phyloP scores from a whole-genome alignment of 2,329 filamentous ascomycete genomes.

The Epichloe glyceriae region DNA sequence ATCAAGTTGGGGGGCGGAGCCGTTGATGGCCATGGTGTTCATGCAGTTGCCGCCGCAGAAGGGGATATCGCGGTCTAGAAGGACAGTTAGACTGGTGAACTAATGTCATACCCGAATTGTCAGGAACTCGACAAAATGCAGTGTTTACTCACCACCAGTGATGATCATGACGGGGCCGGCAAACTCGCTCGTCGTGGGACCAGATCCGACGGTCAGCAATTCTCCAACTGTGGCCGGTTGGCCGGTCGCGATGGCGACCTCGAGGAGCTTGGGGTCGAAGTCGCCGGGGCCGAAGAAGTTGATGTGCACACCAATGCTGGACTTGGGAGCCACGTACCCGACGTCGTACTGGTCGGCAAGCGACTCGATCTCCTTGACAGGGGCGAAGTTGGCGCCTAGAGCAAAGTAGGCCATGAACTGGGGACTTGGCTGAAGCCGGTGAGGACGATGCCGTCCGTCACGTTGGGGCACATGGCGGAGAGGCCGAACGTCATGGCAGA shows the following conservation, averaged over 20 bases:
- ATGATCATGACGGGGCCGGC: constrained; percentile 44
- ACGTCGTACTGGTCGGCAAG: constrained; percentile 23
- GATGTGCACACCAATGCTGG: constrained; percentile 35
- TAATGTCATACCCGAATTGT: too few relatives aligned
- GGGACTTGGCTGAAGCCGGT: constrained; percentile 43
- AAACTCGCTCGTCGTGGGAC: constrained; percentile 24
- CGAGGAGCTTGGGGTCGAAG: constrained; percentile 42
- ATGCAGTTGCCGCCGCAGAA: constrained; percentile 52
- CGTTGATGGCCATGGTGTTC: constrained; percentile 24
- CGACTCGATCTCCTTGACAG: constrained; percentile 21
- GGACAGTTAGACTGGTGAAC: too few relatives aligned
- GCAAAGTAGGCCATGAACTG: constrained; percentile 30
- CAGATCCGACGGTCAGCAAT: constrained; percentile 39
- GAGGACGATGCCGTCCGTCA: constrained; percentile 45
- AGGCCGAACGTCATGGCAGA: constrained; percentile 44
- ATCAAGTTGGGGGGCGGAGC: constrained; percentile 29
- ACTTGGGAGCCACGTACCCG: constrained; percentile 39
- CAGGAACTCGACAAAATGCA: fast-evolving
- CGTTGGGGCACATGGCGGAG: constrained; percentile 34
- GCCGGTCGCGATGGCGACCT: constrained; percentile 30
- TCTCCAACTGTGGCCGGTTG: constrained; percentile 47
- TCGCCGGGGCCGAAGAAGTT: constrained; percentile 38
- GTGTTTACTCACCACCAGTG: constrained; percentile 33
- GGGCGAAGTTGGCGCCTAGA: constrained; percentile 33
- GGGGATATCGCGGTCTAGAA: constrained; percentile 32